A percentile compares a stretch with the other conserved stretches of the same genome.
Conservation (phyloP, 495 filamentous ascomycete species). For the Podospora appendiculata region DNA sequence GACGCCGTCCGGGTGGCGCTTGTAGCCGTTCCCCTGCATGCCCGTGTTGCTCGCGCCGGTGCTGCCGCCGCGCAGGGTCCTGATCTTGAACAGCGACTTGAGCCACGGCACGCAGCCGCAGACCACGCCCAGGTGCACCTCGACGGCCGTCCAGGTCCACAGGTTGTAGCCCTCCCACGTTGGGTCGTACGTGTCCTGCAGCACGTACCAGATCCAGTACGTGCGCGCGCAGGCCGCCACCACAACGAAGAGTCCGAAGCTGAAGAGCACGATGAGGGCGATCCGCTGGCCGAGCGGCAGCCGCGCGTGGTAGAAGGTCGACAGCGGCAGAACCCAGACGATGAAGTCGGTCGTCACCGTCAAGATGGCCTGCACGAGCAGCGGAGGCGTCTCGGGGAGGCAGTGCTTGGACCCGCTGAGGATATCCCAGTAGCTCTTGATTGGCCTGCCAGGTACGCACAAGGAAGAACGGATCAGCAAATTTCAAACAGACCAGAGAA, state of each 20-base stretch:
- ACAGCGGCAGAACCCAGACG: slow-evolving; percentile 36
- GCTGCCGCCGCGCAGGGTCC: not conserved
- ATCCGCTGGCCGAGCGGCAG: slow-evolving; percentile 16
- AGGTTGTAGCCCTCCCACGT: slow-evolving; percentile 32
- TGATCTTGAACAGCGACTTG: slow-evolving; percentile 21
- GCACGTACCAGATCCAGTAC: slow-evolving; percentile 20
- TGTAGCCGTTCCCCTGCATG: not conserved
- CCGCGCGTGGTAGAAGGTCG: slow-evolving; percentile 21
- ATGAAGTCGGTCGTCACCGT: slow-evolving; percentile 31
- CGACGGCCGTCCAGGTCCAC: slow-evolving; percentile 34
- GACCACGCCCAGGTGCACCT: slow-evolving; percentile 33
- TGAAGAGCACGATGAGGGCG: slow-evolving; percentile 18
- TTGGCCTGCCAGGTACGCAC: slow-evolving; percentile 20
- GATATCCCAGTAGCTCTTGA: slow-evolving; percentile 28
- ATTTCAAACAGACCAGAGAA: not conserved
- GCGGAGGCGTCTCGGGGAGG: slow-evolving; percentile 17
- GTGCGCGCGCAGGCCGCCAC: slow-evolving; percentile 12
- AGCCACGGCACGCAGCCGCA: slow-evolving; percentile 32
- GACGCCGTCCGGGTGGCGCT: not conserved
- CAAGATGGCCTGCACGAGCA: slow-evolving; percentile 15
- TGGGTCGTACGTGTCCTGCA: slow-evolving; percentile 22
- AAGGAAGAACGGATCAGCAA: not conserved
- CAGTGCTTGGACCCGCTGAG: slow-evolving; percentile 7
- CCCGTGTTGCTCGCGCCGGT: not conserved
- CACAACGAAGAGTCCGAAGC: slow-evolving; percentile 17